A percentile compares a stretch with the other conserved stretches of the same genome.
Conservation (phyloP, 768 basidiomycete species). For the Boletellus sp. region DNA sequence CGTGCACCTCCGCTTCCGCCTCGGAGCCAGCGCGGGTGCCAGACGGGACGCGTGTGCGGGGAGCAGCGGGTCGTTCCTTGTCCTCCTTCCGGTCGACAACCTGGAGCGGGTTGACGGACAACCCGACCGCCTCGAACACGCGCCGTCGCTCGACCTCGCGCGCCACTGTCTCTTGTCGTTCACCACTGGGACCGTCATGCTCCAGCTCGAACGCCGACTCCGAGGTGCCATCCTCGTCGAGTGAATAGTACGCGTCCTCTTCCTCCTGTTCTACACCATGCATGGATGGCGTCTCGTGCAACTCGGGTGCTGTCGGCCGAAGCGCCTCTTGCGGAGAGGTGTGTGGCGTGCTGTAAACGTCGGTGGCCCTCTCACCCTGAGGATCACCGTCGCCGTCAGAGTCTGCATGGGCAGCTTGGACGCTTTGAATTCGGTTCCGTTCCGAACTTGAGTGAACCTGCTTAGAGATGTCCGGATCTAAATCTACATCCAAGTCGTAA, state of each 20-base stretch:
- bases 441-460: neutral
- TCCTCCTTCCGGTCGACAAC: neutral
- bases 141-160: conserved; percentile 74
- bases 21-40: neutral
- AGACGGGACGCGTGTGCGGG: conserved; percentile 29
- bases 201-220: conserved; percentile 2
- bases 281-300: conserved; percentile 7
- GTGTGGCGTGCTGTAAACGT: conserved; percentile 25
- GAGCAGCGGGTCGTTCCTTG: neutral
- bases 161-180: conserved; percentile 47
- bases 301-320: conserved; percentile 6
- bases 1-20: neutral
- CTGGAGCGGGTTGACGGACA: conserved; percentile 55
- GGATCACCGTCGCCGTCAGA: conserved; percentile 4
- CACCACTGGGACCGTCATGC: conserved; percentile 18
- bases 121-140: conserved; percentile 85
- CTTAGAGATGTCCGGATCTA: neutral
- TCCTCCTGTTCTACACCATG: conserved; percentile 31
- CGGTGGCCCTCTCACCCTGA: conserved; percentile 6
- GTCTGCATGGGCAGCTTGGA: neutral
- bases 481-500: conserved; percentile 7
- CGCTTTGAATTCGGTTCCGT: neutral
- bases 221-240: conserved; percentile 24
- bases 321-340: conserved; percentile 17
- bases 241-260: conserved; percentile 32